A percentile compares a stretch with the other conserved stretches of the same genome.
Conservation (phyloP, 768 basidiomycete species). For the Boletus subparvulus region DNA sequence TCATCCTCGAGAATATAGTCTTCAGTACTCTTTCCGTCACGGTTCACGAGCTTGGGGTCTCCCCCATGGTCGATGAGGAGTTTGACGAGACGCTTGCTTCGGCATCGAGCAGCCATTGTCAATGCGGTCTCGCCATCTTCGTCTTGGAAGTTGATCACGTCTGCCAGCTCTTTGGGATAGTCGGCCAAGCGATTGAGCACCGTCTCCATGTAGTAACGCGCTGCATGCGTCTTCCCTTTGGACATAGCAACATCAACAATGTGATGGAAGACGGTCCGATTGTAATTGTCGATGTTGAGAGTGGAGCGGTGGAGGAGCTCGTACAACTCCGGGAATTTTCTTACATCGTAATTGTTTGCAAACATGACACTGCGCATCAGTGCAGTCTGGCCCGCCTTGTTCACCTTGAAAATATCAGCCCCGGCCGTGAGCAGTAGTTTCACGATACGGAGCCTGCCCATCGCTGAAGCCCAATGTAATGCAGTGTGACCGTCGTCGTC, state of each 20-base stretch:
- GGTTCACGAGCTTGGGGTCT: slow-evolving; percentile 91
- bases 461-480: slow-evolving; percentile 97
- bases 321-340: slow-evolving; percentile 97
- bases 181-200: slow-evolving; percentile 83
- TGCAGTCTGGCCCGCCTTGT: slow-evolving; percentile 94
- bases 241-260: slow-evolving; percentile 97
- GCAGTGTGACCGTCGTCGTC: slow-evolving; percentile 98
- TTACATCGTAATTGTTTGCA: slow-evolving; percentile 98
- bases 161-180: slow-evolving; percentile 93
- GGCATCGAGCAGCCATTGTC: slow-evolving; percentile 93
- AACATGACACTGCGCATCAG: slow-evolving; percentile 99
- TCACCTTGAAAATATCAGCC: slow-evolving; percentile 95
- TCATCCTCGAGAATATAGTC: slow-evolving; percentile 99
- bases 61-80: slow-evolving; percentile 95
- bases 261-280: slow-evolving; percentile 97
- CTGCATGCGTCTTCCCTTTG: slow-evolving; percentile 96
- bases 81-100: slow-evolving; percentile 94
- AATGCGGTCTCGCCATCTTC: slow-evolving; percentile 98
- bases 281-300: slow-evolving; percentile 96
- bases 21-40: slow-evolving; percentile 95
- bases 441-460: slow-evolving; percentile 96
- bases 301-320: slow-evolving; percentile 97
- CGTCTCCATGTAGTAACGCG: slow-evolving; percentile 98
- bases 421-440: slow-evolving; percentile 91
- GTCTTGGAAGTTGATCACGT: slow-evolving; percentile 99